Evolutionary conservation across 179 eudicot genomes (phyloP), one percentile per base, ranked within the genome.

Genomic region (Beta macrorhiza): DNA sequence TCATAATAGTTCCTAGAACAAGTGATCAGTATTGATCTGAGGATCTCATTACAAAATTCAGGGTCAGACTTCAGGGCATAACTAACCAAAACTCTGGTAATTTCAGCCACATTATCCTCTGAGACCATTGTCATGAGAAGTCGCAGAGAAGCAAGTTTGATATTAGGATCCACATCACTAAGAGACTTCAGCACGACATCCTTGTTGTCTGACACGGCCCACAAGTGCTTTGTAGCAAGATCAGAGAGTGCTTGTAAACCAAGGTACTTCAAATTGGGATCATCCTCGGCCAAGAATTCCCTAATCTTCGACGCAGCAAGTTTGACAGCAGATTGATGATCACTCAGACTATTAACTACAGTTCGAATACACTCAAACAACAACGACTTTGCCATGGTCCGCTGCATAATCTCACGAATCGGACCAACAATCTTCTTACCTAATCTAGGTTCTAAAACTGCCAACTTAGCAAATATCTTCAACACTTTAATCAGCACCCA

Each of bases 401-500:
- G 83, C 83, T 79, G 83, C 92, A 93, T 87, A 80, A 87, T 90
- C 77, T 95, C 99, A 75, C 98, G 92, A 85, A 95, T 87, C 1
- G 97, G 97, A 14, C 91, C 97, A 72, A 94, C 98, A 64, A 95
- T 83, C 85, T 90, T 91, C 83, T 90, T 92, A 47, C 85, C 96
- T 88, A 95, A 80, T 89, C 99, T 88, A 44, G 98, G 96, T 81
- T 95, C 99, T 42, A 95, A 77, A 19, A 88, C 89, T 5, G 90
- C 97, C 91, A 95, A 84, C 84, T 89, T 89, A 6, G 91, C 91
- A 74, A 95, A 95, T 19, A 95, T 93, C 92, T 95, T 95, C 81
- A 95, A 79, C 74, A 95, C 97, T 89, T 95, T 93, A 79, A 95
- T 95, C 87, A 95, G 77, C 69, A 93, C 93, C 99, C 99, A 95